These are phyloP conservation scores for Umbelopsis ramanniana DNA, from an alignment of 192 early-diverging fungal species.

Conservation along the genomic window DNA sequence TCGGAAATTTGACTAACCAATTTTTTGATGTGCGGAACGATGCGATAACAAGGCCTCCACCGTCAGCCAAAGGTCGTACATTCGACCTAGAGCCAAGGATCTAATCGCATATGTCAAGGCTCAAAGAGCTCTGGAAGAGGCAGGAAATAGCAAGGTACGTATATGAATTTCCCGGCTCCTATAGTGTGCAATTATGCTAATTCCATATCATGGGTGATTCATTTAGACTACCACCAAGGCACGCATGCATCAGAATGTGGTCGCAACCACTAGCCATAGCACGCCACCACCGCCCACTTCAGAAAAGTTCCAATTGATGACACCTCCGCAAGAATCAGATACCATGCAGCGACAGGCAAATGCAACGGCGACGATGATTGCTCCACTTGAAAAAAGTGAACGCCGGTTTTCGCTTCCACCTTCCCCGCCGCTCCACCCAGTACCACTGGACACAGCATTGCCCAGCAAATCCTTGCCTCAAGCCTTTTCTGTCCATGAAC, in stretches of 20 bases:
- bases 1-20: not conserved
- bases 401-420: not conserved
- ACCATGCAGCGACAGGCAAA: not conserved
- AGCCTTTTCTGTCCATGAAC: slow-evolving; percentile 31
- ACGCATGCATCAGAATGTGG: not conserved
- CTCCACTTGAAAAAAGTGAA: not conserved
- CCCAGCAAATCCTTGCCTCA: not conserved
- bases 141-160: not conserved
- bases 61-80: not conserved
- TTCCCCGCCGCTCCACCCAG: slow-evolving; percentile 13
- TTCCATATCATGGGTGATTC: not conserved
- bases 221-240: not conserved
- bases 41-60: not conserved
- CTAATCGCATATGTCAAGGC: slow-evolving; percentile 22
- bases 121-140: not conserved
- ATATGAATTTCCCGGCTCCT: not conserved
- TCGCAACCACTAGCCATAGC: not conserved
- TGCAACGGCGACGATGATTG: not conserved
- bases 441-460: not conserved
- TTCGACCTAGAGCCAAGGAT: slow-evolving; percentile 21
- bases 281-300: not conserved
- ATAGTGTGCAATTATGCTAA: not conserved
- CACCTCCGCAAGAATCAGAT: not conserved
- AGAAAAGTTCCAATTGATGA: not conserved
- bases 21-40: not conserved